Conservation (phyloP, 2,329 filamentous ascomycete genomes). For the Diplodia intermedia region DNA sequence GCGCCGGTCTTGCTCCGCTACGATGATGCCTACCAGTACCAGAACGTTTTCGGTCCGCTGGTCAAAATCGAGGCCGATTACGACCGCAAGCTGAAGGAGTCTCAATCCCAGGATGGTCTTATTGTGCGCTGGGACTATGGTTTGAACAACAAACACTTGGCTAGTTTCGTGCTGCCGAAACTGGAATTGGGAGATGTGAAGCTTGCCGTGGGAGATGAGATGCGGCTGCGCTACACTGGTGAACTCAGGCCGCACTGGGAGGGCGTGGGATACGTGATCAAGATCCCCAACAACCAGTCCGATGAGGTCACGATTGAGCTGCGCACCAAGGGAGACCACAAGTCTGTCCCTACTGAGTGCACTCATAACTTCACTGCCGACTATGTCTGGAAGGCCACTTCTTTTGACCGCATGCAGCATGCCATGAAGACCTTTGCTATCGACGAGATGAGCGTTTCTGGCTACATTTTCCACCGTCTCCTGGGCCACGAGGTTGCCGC, state of each 20-base stretch:
- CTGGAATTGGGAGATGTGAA: conserved; percentile 98
- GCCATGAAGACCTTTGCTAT: conserved; percentile 99
- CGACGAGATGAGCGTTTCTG: conserved; percentile 97
- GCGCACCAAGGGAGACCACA: conserved; percentile 93
- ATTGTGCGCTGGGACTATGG: conserved; percentile 94
- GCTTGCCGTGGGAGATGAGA: conserved; percentile 95
- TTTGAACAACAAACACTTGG: conserved; percentile 95
- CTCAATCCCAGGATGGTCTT: conserved; percentile 95
- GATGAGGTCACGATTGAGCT: conserved; percentile 96
- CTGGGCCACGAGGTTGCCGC: conserved; percentile 94
- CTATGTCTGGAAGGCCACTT: conserved; percentile 99
- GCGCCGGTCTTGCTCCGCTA: conserved; percentile 91
- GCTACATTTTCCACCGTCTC: conserved; percentile 97
- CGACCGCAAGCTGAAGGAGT: conserved; percentile 97
- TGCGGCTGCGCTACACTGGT: conserved; percentile 95
- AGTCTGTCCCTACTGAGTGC: conserved; percentile 92
- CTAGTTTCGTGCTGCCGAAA: conserved; percentile 94
- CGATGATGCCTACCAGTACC: conserved; percentile 97
- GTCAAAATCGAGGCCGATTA: conserved; percentile 99
- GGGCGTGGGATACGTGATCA: conserved; percentile 97
- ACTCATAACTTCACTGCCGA: conserved; percentile 98
- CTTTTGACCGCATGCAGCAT: conserved; percentile 98
- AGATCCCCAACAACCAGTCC: conserved; percentile 98
- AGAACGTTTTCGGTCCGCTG: conserved; percentile 96
- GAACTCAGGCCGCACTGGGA: conserved; percentile 94